Evolutionary conservation across 495 filamentous ascomycete species (phyloP).

Genomic region (Penicillium pancosmium): DNA sequence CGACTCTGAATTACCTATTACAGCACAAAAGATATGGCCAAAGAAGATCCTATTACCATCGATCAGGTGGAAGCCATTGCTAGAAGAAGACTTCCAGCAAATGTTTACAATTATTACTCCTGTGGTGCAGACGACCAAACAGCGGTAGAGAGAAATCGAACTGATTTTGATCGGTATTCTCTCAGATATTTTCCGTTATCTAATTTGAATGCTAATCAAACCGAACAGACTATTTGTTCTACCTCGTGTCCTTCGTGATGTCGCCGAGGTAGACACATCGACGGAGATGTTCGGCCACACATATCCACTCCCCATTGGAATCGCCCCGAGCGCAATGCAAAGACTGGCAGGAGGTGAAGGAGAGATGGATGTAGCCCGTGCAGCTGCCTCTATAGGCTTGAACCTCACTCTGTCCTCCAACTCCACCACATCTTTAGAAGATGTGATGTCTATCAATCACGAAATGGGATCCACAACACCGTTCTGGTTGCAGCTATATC

Average conservation of each 20-base stretch:
- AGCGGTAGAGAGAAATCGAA: conserved; percentile 3
- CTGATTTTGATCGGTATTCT: conserved; percentile 10
- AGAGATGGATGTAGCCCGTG: conserved; percentile 75
- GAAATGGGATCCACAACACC: conserved; percentile 30
- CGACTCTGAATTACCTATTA: no score
- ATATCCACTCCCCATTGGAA: conserved; percentile 75
- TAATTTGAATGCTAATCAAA: not conserved
- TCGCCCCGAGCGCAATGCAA: conserved; percentile 80
- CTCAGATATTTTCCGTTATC: not conserved
- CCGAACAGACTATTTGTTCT: conserved; percentile 7
- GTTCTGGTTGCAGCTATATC: conserved; percentile 72
- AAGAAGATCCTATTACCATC: conserved; percentile 9
- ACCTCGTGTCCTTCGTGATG: conserved; percentile 53
- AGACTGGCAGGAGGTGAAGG: conserved; percentile 80
- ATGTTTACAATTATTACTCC: conserved; percentile 13
- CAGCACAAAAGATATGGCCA: not conserved
- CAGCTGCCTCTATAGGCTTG: conserved; percentile 70
- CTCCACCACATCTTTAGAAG: conserved; percentile 48
- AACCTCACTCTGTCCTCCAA: conserved; percentile 54
- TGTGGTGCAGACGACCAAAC: conserved; percentile 10
- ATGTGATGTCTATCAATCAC: conserved; percentile 32
- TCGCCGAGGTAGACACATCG: conserved; percentile 47
- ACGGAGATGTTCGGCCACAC: conserved; percentile 42
- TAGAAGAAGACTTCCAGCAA: conserved; percentile 3
- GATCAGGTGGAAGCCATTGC: conserved; percentile 9